Conservation (phyloP, 2,329 filamentous ascomycete genomes). For the Fusarium cyanostomum region DNA sequence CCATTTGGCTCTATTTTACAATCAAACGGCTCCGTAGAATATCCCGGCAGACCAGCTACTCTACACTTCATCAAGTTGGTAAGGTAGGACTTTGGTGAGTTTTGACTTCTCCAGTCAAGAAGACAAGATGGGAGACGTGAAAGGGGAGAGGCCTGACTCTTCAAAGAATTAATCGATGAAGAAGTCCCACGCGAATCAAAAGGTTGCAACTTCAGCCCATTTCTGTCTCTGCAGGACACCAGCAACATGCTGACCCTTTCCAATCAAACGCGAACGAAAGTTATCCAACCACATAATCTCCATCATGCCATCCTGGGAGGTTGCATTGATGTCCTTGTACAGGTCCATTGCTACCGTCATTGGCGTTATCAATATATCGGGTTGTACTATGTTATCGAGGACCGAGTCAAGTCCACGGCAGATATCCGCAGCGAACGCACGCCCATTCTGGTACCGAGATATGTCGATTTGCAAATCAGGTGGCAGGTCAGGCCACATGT, state of each 20-base stretch:
- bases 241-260: conserved; percentile 54
- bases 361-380: conserved; percentile 56
- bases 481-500: conserved; percentile 52
- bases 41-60: not conserved
- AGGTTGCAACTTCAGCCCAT: conserved; percentile 52
- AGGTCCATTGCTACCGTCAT: conserved; percentile 55
- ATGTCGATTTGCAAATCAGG: conserved; percentile 53
- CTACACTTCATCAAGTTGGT: not conserved
- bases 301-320: conserved; percentile 53
- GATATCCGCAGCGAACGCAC: conserved; percentile 58
- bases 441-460: conserved; percentile 54
- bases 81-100: not conserved
- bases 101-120: not conserved
- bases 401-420: conserved; percentile 62
- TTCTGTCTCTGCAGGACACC: conserved; percentile 50
- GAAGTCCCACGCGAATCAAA: conserved; percentile 18
- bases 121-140: not conserved
- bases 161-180: not conserved
- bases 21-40: not conserved
- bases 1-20: not conserved
- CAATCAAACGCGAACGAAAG: conserved; percentile 52
- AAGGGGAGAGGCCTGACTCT: not conserved
- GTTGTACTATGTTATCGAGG: conserved; percentile 55
- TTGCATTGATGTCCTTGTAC: conserved; percentile 52
- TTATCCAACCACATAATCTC: conserved; percentile 60